Base-by-base conservation (phyloP, 148 eudicot species). In the Fallopia convolvulus region DNA sequence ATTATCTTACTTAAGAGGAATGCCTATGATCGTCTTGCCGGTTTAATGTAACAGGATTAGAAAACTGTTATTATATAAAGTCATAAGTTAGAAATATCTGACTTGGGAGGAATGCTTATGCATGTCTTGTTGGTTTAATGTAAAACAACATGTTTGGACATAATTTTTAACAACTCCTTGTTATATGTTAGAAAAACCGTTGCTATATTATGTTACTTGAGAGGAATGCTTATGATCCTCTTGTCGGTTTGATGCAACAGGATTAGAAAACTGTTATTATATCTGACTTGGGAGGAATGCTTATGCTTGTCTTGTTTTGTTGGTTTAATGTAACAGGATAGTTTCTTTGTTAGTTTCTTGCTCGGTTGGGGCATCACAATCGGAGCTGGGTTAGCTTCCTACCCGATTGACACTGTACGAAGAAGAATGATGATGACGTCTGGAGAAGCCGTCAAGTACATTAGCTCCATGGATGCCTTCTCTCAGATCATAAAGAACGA, bases 371-470 rank as follows among this genome's bases (percentile, higher is more conserved):
- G 52, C 18, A 32, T 72, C 5, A 72, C 75, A 8, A 44, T 72
- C 8, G 75, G 52, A 3, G 23, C 75, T 0, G 30, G 93, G 26
- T 20, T 72, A 15, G 30, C 52, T 17, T 72, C 75, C 5, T 72
- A 72, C 17, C 75, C 75, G 8, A 2, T 72, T 41, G 75, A 72
- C 52, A 72, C 75, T 1, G 75, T 72, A 10, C 44, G 75, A 42
- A 90, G 53, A 47, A 44, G 75, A 72, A 72, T 72, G 75, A 72
- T 72, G 53, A 41, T 90, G 91, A 72, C 32, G 6, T 42, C 50
- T 0, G 75, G 75, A 18, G 75, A 72, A 42, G 75, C 75, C 9
- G 75, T 72, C 21, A 72, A 72, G 75, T 72, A 72, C 30, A 72
- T 89, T 32, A 20, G 23, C 23, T 41, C 75, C 4, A 42, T 72